Evolutionary conservation across 352 stramenopile genomes (phyloP), one percentile per base, ranked within the genome.

Genomic region (Phytophthora constricta): DNA sequence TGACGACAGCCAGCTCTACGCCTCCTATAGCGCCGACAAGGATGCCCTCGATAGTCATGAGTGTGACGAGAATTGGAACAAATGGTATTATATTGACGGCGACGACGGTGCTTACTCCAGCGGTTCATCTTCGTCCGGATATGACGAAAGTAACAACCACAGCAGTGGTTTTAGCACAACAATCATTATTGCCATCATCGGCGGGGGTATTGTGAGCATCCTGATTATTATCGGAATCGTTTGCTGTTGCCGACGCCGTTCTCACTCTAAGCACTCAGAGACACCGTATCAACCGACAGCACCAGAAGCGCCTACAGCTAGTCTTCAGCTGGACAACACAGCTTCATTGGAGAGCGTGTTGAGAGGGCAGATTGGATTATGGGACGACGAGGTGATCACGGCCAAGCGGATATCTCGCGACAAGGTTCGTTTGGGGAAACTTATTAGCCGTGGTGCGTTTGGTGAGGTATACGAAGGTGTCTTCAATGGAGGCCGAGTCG

Each of bases 381-480:
- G 65, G 77, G 58, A 74, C 22, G 77, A 86, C 58, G 65, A 76
- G 28, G 62, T 71, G 9, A 76, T 86, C 57, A 68, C 73, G 46
- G 68, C 72, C 4, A 72, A 73, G 3, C 72, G 75, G 14, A 63
- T 84, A 8, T 64, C 74, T 26, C 56, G 77, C 27, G 72, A 82
- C 33, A 72, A 77, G 26, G 49, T 86, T 27, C 14, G 54, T 0
- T 22, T 71, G 5, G 58, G 65, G 22, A 54, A 75, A 22, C 42
- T 76, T 16, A 46, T 84, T 37, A 80, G 72, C 49, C 53, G 68
- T 23, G 83, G 80, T 9, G 68, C 58, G 0, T 89, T 77, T 52
- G 77, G 75, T 0, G 70, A 86, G 28, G 76, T 89, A 2, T 87
- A 68, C 52, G 43, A 57, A 19, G 80, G 80, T 1, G 9, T 52